Conservation (phyloP, 306 rosid genomes). For the Carpinus fangiana region DNA sequence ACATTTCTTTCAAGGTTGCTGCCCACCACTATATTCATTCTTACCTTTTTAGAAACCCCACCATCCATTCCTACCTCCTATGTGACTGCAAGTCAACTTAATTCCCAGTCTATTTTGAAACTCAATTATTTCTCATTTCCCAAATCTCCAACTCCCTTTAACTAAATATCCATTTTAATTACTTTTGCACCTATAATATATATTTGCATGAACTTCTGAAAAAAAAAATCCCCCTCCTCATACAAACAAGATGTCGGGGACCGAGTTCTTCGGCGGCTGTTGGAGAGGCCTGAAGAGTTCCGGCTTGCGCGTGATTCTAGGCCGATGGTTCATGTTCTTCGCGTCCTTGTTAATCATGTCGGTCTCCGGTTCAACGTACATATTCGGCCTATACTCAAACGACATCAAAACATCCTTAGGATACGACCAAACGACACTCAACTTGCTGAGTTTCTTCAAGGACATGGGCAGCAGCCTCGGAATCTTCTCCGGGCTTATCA, state of each 20-base stretch:
- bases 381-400: constrained; percentile 59
- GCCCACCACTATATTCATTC: not conserved
- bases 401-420: constrained; percentile 55
- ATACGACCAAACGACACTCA: constrained; percentile 74
- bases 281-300: constrained; percentile 26
- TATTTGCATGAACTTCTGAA: not conserved
- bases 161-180: too few species aligned
- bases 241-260: constrained; percentile 22
- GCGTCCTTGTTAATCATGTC: constrained; percentile 66
- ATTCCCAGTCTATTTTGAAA: not conserved
- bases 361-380: constrained; percentile 65
- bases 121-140: not conserved
- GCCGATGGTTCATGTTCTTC: constrained; percentile 74
- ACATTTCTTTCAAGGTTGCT: too few species aligned
- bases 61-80: not conserved
- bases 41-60: not conserved
- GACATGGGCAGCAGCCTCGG: constrained; percentile 72
- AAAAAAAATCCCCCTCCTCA: not conserved
- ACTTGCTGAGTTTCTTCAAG: constrained; percentile 76
- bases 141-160: too few species aligned
- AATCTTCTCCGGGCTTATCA: constrained; percentile 55
- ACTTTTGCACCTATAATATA: too few species aligned
- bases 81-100: not conserved
- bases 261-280: constrained; percentile 15
- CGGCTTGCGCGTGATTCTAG: constrained; percentile 38